phyloP scores from a whole-genome alignment of 352 stramenopile species.

The Phytopythium litorale region DNA sequence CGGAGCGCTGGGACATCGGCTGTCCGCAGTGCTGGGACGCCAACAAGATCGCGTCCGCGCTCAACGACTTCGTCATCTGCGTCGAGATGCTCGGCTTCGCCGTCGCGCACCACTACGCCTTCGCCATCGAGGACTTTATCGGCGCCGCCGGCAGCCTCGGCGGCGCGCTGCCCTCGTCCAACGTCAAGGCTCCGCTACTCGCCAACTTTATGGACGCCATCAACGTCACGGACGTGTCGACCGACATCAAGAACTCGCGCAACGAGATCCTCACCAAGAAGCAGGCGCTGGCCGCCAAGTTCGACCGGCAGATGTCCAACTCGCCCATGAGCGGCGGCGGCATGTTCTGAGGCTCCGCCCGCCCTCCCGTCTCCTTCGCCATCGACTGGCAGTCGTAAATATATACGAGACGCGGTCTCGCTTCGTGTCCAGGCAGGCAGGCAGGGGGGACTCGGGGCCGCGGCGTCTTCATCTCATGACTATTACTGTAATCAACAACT shows the following conservation, averaged over 20 bases:
- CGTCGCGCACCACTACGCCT: conserved; percentile 91
- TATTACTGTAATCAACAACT: background rate
- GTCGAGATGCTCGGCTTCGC: conserved; percentile 94
- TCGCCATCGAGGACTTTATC: conserved; percentile 90
- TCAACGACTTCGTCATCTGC: conserved; percentile 95
- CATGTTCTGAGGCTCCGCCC: conserved; percentile 41
- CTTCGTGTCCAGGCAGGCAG: background rate
- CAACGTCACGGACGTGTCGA: conserved; percentile 86
- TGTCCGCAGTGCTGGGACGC: conserved; percentile 82
- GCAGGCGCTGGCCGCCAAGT: conserved; percentile 80
- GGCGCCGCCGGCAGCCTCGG: conserved; percentile 20
- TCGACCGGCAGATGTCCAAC: conserved; percentile 69
- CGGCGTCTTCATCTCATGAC: too few relatives aligned
- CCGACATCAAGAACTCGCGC: conserved; percentile 80
- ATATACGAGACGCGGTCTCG: conserved; percentile 1
- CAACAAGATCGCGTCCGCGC: conserved; percentile 82
- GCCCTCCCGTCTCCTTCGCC: background rate
- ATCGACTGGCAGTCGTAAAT: background rate
- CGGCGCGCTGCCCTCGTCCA: conserved; percentile 49
- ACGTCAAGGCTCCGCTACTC: conserved; percentile 81
- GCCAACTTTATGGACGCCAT: conserved; percentile 89
- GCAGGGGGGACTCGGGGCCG: too few relatives aligned
- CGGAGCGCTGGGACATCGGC: conserved; percentile 78
- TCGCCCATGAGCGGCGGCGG: conserved; percentile 29
- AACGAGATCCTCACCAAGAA: conserved; percentile 89